Evolutionary conservation across 495 filamentous ascomycete species (phyloP), one percentile per base, ranked within the genome.

Genomic region (Melanomma pulvis-pyrius): DNA sequence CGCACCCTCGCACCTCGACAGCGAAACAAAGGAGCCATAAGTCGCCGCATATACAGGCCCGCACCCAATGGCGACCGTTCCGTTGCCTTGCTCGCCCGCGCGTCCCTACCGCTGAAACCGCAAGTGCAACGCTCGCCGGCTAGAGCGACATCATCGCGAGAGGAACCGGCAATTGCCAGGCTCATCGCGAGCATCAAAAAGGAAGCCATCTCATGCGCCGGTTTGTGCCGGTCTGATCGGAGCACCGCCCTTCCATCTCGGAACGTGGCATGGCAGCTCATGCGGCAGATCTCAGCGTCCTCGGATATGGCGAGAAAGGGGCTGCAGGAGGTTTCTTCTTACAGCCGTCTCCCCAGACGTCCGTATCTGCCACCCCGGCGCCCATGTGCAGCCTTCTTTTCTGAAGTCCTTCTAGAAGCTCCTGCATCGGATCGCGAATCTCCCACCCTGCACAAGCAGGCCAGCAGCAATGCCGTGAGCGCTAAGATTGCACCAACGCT

Each of bases 21-120:
- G 55, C 63, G 63, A 67, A 67, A 67, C 63, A 61, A 55, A 53
- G 15, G 63, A 56, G 29, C 34, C 63, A 50, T 30, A 11, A 34
- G 30, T 34, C 30, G 12, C 54, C 29, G 51, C 39, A n/a, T 32
- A 12, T 19, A 24, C 36, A 2, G 28, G 24, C 11, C 28, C 13
- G 12, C 26, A 17, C 12, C 30, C 47, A 55, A 22, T 28, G 28
- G 30, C 59, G 17, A 22, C 19, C n/a, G 5, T 34, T 2, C 19
- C 55, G n/a, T 5, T 4, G 53, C 53, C 12, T n/a, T 49, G 44
- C 58, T 61, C n/a, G 34, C 26, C 22, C 32, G n/a, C 26, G 41
- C 46, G 30, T 1, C 13, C 46, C 7, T 47, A 15, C 39, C 28
- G 26, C 48, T 53, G 60, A 63, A 63, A 63, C 60, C 26, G 25